Percentiles rank a stretch among this genome's conserved stretches.
These are phyloP conservation scores for Comarum palustre DNA, from an alignment of 306 rosid genomes.

Conservation along the genomic window DNA sequence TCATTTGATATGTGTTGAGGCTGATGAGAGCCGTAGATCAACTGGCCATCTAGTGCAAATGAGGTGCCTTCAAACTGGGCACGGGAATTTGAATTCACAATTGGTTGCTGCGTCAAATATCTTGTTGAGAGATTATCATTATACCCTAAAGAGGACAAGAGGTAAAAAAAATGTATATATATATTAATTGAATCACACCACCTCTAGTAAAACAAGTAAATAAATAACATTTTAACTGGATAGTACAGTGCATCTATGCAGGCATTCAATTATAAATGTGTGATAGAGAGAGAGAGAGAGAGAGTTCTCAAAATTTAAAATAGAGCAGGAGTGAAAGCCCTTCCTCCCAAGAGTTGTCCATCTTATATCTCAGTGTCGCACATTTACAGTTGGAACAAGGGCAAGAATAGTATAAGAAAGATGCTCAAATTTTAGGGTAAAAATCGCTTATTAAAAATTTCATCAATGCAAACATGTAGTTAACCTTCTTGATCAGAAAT, in stretches of 20 bases:
- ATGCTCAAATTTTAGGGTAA: neutral
- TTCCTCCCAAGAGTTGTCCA: neutral
- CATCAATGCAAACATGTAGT: neutral
- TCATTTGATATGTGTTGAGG: constrained; percentile 42
- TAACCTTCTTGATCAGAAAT: neutral
- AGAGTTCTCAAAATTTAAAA: neutral
- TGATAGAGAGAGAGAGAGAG: neutral
- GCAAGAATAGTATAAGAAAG: neutral
- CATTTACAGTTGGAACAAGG: neutral
- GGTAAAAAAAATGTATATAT: constrained; percentile 9
- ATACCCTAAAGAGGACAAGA: constrained; percentile 49
- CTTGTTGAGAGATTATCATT: constrained; percentile 44
- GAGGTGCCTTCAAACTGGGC: constrained; percentile 49
- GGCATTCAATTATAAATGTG: neutral
- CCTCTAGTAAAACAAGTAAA: neutral
- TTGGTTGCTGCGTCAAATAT: constrained; percentile 52
- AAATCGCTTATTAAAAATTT: neutral
- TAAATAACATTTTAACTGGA: neutral
- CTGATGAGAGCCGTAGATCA: constrained; percentile 54
- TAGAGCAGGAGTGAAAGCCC: neutral
- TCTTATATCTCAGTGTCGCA: neutral
- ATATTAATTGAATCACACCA: neutral
- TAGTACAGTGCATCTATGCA: neutral
- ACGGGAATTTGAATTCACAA: constrained; percentile 53
- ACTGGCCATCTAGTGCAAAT: constrained; percentile 54